Evolutionary conservation across 1,139 yeast species (phyloP).

Genomic region (Debaryomyces singareniensis): DNA sequence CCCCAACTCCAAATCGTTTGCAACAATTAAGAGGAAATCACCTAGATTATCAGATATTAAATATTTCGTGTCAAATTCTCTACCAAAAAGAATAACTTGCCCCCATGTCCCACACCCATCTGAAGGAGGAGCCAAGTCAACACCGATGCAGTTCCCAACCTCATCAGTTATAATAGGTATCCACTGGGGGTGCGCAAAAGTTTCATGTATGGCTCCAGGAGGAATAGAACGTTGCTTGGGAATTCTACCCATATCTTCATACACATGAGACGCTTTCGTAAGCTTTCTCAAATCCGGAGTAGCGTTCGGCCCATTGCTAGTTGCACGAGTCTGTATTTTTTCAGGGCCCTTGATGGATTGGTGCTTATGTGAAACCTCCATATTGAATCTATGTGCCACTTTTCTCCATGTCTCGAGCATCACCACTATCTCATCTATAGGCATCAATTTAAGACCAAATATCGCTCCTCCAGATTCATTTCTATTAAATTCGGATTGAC

Average conservation of each 20-base stretch:
- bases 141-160: conserved; percentile 84
- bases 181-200: conserved; percentile 86
- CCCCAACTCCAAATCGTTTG: conserved; percentile 77
- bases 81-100: conserved; percentile 81
- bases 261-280: conserved; percentile 8
- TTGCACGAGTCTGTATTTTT: conserved; percentile 21
- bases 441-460: conserved; percentile 59
- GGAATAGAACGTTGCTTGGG: conserved; percentile 74
- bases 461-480: conserved; percentile 56
- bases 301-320: conserved; percentile 15
- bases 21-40: conserved; percentile 70
- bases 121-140: conserved; percentile 82
- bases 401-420: conserved; percentile 66
- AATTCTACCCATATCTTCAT: conserved; percentile 12
- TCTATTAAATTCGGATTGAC: conserved; percentile 48
- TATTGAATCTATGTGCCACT: conserved; percentile 45
- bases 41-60: conserved; percentile 82
- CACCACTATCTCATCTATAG: conserved; percentile 56
- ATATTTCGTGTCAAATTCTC: conserved; percentile 82
- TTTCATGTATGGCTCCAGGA: conserved; percentile 59
- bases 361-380: conserved; percentile 8
- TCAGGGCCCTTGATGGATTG: conserved; percentile 9
- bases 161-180: conserved; percentile 84
- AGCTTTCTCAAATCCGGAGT: conserved; percentile 9
- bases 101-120: conserved; percentile 59